These are phyloP conservation scores for Novymonas esmeraldas DNA, from an alignment of 208 protist genomes.

Conservation along the genomic window DNA sequence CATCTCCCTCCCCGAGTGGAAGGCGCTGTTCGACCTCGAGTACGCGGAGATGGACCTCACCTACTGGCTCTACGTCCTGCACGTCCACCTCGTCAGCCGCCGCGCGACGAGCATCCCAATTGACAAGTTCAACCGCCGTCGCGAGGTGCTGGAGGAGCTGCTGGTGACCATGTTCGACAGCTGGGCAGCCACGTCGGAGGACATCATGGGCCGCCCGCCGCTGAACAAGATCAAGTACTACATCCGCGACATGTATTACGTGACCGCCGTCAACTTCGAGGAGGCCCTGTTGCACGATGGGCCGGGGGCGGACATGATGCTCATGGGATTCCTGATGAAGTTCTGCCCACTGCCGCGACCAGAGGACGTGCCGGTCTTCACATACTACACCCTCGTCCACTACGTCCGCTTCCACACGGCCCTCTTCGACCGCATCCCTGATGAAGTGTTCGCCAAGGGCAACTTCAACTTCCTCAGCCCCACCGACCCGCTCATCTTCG, in stretches of 20 bases:
- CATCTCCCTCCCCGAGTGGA: conserved; percentile 85
- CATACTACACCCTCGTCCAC: conserved; percentile 91
- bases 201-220: conserved; percentile 88
- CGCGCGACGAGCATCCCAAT: conserved; percentile 86
- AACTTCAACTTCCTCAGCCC: conserved; percentile 91
- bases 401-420: conserved; percentile 92
- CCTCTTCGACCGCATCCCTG: conserved; percentile 87
- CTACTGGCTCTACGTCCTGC: conserved; percentile 90
- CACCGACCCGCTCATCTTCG: conserved; percentile 80
- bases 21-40: conserved; percentile 83
- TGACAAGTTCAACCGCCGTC: conserved; percentile 83
- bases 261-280: conserved; percentile 90
- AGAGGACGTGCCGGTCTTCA: conserved; percentile 91
- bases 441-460: conserved; percentile 84
- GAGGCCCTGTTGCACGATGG: conserved; percentile 86
- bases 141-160: conserved; percentile 89
- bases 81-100: conserved; percentile 85
- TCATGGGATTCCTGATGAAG: conserved; percentile 89
- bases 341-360: conserved; percentile 86
- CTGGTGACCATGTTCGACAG: conserved; percentile 88
- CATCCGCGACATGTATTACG: conserved; percentile 93
- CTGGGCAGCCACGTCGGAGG: conserved; percentile 81
- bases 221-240: conserved; percentile 89
- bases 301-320: conserved; percentile 82
- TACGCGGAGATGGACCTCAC: conserved; percentile 91